Percentiles rank a stretch among this genome's conserved stretches.
These are phyloP conservation scores for Candida succiphila DNA, from an alignment of 805 yeast species.

Conservation along the genomic window DNA sequence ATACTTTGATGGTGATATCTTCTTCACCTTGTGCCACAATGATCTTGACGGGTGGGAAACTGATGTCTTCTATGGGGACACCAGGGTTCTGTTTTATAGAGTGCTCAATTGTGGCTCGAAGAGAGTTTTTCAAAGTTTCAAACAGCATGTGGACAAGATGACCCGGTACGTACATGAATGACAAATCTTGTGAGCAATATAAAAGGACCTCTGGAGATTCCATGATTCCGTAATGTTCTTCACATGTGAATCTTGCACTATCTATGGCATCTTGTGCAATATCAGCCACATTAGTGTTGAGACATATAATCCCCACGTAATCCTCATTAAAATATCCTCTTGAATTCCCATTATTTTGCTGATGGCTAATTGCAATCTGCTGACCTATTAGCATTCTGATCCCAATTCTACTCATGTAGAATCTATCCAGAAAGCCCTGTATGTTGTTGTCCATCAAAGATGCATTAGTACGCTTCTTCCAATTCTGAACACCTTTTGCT, in stretches of 20 bases:
- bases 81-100: slow-evolving; percentile 48
- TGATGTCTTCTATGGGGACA: slow-evolving; percentile 46
- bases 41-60: slow-evolving; percentile 76
- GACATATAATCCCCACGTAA: slow-evolving; percentile 84
- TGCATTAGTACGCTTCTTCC: slow-evolving; percentile 50
- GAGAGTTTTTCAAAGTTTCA: slow-evolving; percentile 78
- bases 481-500: slow-evolving; percentile 86
- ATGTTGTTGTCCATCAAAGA: slow-evolving; percentile 56
- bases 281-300: slow-evolving; percentile 74
- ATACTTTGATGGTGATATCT: slow-evolving; percentile 82
- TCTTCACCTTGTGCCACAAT: slow-evolving; percentile 84
- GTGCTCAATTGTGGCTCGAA: slow-evolving; percentile 82
- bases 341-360: slow-evolving; percentile 14
- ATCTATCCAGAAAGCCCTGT: slow-evolving; percentile 74
- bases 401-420: slow-evolving; percentile 86
- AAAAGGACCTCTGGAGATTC: slow-evolving; percentile 80
- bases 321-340: slow-evolving; percentile 56
- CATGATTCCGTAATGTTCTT: slow-evolving; percentile 78
- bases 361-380: slow-evolving; percentile 57
- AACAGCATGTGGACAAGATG: slow-evolving; percentile 86
- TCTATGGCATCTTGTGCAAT: slow-evolving; percentile 84
- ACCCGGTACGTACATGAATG: slow-evolving; percentile 89
- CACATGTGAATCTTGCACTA: slow-evolving; percentile 83
- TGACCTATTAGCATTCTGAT: slow-evolving; percentile 93
- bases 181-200: slow-evolving; percentile 65